Base-by-base conservation (phyloP, 306 rosid genomes). In the Heteromeles arbutifolia region DNA sequence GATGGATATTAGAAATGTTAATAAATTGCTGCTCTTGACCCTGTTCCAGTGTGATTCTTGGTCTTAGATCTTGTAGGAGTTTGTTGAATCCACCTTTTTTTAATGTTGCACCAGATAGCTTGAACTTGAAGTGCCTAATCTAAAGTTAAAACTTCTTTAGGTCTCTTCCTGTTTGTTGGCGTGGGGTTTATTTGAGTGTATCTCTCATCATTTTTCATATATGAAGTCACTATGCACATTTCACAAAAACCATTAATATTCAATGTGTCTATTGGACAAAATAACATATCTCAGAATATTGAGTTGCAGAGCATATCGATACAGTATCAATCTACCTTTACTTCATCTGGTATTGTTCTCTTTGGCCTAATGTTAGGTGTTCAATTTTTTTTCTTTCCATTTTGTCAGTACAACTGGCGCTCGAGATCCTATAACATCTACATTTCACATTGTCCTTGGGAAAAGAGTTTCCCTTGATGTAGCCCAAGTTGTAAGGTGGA, bases 401-500 rank as follows among this genome's bases (percentile, higher is more conserved):
- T 80, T 81, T 82, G 85, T 86, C 84, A 94, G 98, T 81, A 90
- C 97, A 61, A 94, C 98, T 65, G 98, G 98, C 76, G 39, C 77
- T 79, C 93, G 97, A 87, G 98, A 94, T 90, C 93, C 96, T 62
- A 72, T 85, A 65, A 92, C 93, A 78, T 94, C 98, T 62, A 91
- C 97, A 67, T 79, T 94, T 84, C 97, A 92, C 67, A 90, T 94
- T 78, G 95, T 90, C 79, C 87, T 92, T 63, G 98, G 98, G 72
- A 90, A 87, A 85, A 88, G 84, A 77, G 90, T 94, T 70, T 67
- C 74, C 85, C 96, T 94, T 77, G 98, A 94, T 86, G 74, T 94
- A 81, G 95, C 97, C 78, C 98, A 94, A 87, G 88, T 94, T 82
- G 95, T 94, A 29, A 89, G 98, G 85, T 94, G 97, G 98, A 94